Percentiles rank a stretch among this genome's conserved stretches.
Conservation (phyloP, 2,329 filamentous ascomycete species). For the Pseudogymnoascus sp. region DNA sequence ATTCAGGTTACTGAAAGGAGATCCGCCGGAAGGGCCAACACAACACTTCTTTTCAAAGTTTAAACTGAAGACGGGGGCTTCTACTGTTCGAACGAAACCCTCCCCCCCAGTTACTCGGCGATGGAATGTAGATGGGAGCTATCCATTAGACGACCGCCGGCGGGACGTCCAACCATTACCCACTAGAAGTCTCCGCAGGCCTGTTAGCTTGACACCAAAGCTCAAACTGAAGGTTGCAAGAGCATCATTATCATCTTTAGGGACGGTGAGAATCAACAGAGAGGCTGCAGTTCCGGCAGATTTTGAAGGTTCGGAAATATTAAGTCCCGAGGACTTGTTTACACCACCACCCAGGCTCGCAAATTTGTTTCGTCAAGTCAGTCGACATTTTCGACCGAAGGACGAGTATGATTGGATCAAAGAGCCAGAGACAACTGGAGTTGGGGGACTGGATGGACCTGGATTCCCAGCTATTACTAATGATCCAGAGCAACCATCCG, state of each 20-base stretch:
- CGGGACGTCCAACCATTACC: conserved; percentile 14
- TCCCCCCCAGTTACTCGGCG: conserved; percentile 18
- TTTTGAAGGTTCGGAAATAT: conserved; percentile 22
- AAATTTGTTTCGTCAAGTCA: conserved; percentile 26
- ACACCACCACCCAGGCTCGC: conserved; percentile 24
- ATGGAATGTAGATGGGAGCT: conserved; percentile 22
- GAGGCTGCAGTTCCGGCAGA: conserved; percentile 18
- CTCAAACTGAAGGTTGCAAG: conserved; percentile 24
- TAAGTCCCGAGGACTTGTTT: conserved; percentile 26
- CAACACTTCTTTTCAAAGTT: conserved; percentile 19
- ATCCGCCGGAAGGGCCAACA: conserved; percentile 5
- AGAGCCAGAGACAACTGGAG: neutral
- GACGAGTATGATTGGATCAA: neutral
- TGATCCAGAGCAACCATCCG: neutral
- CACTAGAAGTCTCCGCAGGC: neutral
- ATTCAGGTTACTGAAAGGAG: neutral
- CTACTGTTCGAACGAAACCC: conserved; percentile 14
- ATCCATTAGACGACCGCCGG: conserved; percentile 19
- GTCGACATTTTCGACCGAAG: neutral
- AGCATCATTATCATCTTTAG: conserved; percentile 23
- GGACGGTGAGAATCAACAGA: conserved; percentile 25
- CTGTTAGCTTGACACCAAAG: conserved; percentile 12
- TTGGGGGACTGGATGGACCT: neutral
- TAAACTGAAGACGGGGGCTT: conserved; percentile 22
- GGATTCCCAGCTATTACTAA: neutral